Percentiles rank a stretch among this genome's conserved stretches.
Conservation (phyloP, 225 moss, liverwort and hornwort species). For the Climacium dendroides region DNA sequence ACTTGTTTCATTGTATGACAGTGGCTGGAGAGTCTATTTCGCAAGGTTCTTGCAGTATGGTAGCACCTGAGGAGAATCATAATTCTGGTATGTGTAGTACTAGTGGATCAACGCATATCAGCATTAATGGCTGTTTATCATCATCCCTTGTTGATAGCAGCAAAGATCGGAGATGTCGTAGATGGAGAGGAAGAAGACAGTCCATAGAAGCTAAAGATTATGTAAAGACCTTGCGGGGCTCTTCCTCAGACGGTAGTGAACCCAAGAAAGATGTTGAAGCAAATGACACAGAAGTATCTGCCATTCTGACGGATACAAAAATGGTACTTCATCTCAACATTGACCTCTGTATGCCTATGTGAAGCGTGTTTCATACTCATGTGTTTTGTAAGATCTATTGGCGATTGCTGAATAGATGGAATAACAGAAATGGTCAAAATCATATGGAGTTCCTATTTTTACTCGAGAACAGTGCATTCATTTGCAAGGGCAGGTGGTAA, state of each 20-base stretch:
- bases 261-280: background rate
- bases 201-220: conserved; percentile 23
- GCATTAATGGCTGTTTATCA: conserved; percentile 17
- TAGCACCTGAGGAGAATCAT: conserved; percentile 24
- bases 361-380: background rate
- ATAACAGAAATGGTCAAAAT: background rate
- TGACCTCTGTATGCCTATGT: background rate
- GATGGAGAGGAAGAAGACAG: conserved; percentile 48
- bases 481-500: background rate
- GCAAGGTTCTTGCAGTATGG: conserved; percentile 30
- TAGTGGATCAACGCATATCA: conserved; percentile 41
- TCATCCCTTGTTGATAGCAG: conserved; percentile 11
- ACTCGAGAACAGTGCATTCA: background rate
- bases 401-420: background rate
- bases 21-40: conserved; percentile 27
- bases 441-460: background rate
- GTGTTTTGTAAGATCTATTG: background rate
- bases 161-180: conserved; percentile 26
- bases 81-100: conserved; percentile 57
- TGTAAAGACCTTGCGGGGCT: conserved; percentile 11
- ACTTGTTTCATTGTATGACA: background rate
- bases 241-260: conserved; percentile 9
- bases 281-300: conserved; percentile 7
- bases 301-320: conserved; percentile 9
- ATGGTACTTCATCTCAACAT: conserved; percentile 4